These are phyloP conservation scores for Jatropha curcas DNA, from an alignment of 345 rosid species.

Conservation along the genomic window DNA sequence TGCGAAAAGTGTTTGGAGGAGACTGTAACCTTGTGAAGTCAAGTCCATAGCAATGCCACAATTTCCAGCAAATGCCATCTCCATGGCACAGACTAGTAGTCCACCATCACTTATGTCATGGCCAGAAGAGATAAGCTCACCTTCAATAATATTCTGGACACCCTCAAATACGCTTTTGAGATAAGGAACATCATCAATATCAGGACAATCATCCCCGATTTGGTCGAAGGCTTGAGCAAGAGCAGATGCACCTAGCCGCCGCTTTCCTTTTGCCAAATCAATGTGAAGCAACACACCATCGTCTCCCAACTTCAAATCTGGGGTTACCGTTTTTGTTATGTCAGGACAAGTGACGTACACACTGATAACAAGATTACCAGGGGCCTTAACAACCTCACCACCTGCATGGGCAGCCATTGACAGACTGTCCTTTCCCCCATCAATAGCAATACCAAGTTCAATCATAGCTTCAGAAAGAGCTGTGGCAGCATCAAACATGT, in stretches of 20 bases:
- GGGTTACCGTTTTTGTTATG: slow-evolving; percentile 88
- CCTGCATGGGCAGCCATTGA: slow-evolving; percentile 89
- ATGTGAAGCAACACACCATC: slow-evolving; percentile 73
- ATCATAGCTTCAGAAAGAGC: slow-evolving; percentile 89
- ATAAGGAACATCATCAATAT: slow-evolving; percentile 76
- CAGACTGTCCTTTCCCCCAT: slow-evolving; percentile 93
- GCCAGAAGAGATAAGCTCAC: slow-evolving; percentile 75
- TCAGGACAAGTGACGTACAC: slow-evolving; percentile 81
- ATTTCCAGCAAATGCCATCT: slow-evolving; percentile 97
- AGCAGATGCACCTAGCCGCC: slow-evolving; percentile 89
- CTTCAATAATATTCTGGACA: slow-evolving; percentile 64
- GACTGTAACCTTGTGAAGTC: slow-evolving; percentile 56
- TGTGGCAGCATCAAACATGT: slow-evolving; percentile 87
- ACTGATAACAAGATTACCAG: slow-evolving; percentile 93
- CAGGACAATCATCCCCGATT: slow-evolving; percentile 85
- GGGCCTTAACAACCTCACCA: slow-evolving; percentile 89
- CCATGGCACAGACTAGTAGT: slow-evolving; percentile 64
- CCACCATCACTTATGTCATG: slow-evolving; percentile 98
- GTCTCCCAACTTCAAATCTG: slow-evolving; percentile 75
- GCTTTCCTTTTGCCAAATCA: slow-evolving; percentile 84
- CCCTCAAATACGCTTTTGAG: slow-evolving; percentile 68
- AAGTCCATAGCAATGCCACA: slow-evolving; percentile 61
- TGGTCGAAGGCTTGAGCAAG: slow-evolving; percentile 84
- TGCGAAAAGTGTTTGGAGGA: slow-evolving; percentile 75
- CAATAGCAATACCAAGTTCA: slow-evolving; percentile 92